These are phyloP conservation scores for Neurospora sp. DNA, from an alignment of 495 filamentous ascomycete genomes.

Conservation along the genomic window DNA sequence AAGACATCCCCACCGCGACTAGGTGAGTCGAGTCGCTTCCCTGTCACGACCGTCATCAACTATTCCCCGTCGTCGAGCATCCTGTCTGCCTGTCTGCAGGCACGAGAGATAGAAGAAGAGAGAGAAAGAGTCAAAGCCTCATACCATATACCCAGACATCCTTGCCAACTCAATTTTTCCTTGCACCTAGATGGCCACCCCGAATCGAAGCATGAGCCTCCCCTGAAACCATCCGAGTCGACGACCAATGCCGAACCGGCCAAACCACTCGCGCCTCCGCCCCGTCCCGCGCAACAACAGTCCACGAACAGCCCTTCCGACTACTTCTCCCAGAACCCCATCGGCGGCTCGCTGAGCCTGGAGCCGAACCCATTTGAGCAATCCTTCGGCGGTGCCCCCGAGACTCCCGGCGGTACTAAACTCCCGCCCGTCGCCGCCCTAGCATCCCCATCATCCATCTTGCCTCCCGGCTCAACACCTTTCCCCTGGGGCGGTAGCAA, in stretches of 20 bases:
- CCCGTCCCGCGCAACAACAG: slow-evolving; percentile 50
- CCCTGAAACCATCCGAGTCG: slow-evolving; percentile 25
- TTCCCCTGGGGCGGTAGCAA: slow-evolving; percentile 68
- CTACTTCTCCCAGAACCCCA: slow-evolving; percentile 57
- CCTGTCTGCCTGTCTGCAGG: neutral
- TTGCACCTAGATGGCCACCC: slow-evolving; percentile 13
- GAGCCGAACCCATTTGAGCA: slow-evolving; percentile 97
- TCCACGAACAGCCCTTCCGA: slow-evolving; percentile 48
- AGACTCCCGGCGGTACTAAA: slow-evolving; percentile 82
- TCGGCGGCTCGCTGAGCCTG: slow-evolving; percentile 51
- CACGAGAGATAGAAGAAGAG: neutral
- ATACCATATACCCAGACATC: neutral
- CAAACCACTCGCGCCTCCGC: slow-evolving; percentile 66
- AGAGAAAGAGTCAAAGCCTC: neutral
- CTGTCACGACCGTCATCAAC: slow-evolving; percentile 2
- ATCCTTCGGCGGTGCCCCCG: slow-evolving; percentile 65
- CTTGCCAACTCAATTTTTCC: slow-evolving; percentile 14
- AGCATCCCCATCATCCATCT: slow-evolving; percentile 75
- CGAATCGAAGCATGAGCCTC: slow-evolving; percentile 28
- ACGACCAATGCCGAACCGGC: slow-evolving; percentile 31
- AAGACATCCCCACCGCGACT: slow-evolving; percentile 20
- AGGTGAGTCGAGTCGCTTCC: slow-evolving; percentile 19
- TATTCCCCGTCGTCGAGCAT: neutral
- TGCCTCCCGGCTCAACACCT: slow-evolving; percentile 55
- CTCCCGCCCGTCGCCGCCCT: slow-evolving; percentile 85